Base-by-base conservation (phyloP, 2,329 filamentous ascomycete species). In the Penicillium sp. region DNA sequence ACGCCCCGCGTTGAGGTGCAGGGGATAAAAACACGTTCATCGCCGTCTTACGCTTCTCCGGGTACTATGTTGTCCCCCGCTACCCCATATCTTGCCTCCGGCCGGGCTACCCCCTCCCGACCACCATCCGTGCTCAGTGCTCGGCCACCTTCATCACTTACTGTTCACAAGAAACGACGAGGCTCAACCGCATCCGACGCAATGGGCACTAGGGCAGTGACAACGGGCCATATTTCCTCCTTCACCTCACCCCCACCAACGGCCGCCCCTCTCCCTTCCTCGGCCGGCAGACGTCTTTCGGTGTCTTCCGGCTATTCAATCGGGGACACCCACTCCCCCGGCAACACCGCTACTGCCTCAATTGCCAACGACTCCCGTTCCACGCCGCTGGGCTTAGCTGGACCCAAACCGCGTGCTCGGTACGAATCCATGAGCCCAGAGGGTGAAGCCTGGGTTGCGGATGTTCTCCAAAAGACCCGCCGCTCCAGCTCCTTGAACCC, bases 1-100 rank as follows among this genome's bases (percentile, higher is more conserved):
- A 74, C 74, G 12, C 65, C 65, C 21, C 72, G 72, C 32, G 73
- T 82, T 13, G 79, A 83, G 56, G 72, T 82, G 15, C 70, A 79
- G 46, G 78, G 76, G 10, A 63, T 77, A 21, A 62, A 65, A 24
- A 61, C 65, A 43, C 65, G 63, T 42, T 53, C 55, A 6, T 63
- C 68, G 1, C 63, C 64, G 4, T 58, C 61, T 8, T 60, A 61
- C 28, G 53, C 61, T 9, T 64, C 67, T 7, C 60, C 66, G 3
- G 51, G 54, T 13, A 58, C 51, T 43, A 60, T 54, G 33, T 48
- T 63, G 12, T 48, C 57, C 8, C 57, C 60, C 3, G 38, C 57
- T 12, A 55, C 57, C 12, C 39, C 53, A 19, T 42, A 56, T 26
- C 21, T 53, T 26, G 58, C 55, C 19, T 62, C 60, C 38, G 64